Base-by-base conservation (phyloP, 2,329 filamentous ascomycete genomes). In the Colletotrichum phormii region DNA sequence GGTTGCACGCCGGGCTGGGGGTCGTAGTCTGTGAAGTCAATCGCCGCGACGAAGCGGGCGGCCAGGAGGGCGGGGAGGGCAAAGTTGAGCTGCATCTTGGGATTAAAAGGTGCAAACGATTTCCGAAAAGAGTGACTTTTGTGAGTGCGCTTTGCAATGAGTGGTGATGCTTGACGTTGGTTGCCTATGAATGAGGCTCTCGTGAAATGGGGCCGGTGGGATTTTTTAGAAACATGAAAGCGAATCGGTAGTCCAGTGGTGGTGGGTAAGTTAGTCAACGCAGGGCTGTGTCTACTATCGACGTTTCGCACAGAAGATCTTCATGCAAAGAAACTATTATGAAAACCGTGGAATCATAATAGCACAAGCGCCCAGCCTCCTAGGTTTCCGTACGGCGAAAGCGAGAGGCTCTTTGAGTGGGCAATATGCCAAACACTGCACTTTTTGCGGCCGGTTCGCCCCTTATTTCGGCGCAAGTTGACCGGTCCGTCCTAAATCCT, bases 1-100 rank as follows among this genome's bases (percentile, higher is more conserved):
- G 66, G 54, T 13, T 72, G 60, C 3, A 61, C 65, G 26, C 70
- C 53, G n/a, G 65, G 66, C 11, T 70, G 60, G 11, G 60, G 65
- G 35, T 69, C 60, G 8, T 64, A 60, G 15, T 69, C 42, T 7
- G 54, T 70, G 55, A 70, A 70, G 29, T 70, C 66, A 18, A 70
- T 70, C 13, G 46, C 65, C 13, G 70, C 26, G n/a, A 61, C 65
- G 24, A 49, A 49, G 4, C 53, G 33, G 4, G 60, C 65, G 11
- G 46, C 59, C 5, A 70, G 15, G 15, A 64, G 65, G 4, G 60
- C 54, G 11, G 54, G 46, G 12, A 64, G 11, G 15, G 46, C 46
- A 12, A 64, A 9, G 18, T n/a, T 60, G 15, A 60, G 22, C n/a
- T 55, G 58, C 70, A 68, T 64, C 0, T 13, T 60, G 29, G n/a